These are phyloP conservation scores for Colletotrichum sidae DNA, from an alignment of 2,329 filamentous ascomycete species.

Conservation along the genomic window DNA sequence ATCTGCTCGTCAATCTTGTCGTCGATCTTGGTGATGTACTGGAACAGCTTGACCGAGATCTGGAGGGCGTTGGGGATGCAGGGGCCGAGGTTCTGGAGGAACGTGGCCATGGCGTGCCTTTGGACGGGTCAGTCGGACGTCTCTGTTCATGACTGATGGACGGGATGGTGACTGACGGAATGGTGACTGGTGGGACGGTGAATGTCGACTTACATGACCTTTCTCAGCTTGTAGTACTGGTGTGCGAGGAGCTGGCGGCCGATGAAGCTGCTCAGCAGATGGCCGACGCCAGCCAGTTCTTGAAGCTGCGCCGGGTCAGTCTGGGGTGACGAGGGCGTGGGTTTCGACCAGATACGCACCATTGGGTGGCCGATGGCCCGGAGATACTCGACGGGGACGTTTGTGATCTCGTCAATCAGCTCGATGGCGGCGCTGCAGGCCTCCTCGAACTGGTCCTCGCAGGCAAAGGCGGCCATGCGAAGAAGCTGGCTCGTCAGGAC, in stretches of 20 bases:
- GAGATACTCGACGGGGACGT: constrained; percentile 35
- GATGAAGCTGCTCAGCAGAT: constrained; percentile 38
- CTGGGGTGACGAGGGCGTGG: no score
- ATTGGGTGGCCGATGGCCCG: constrained; percentile 37
- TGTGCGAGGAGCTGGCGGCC: constrained; percentile 29
- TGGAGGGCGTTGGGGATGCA: constrained; percentile 35
- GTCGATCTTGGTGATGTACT: constrained; percentile 36
- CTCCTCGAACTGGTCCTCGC: constrained; percentile 35
- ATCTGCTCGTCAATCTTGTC: constrained; percentile 18
- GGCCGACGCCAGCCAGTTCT: constrained; percentile 37
- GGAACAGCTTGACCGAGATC: constrained; percentile 29
- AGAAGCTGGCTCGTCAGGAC: constrained; percentile 9
- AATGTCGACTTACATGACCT: constrained; percentile 24
- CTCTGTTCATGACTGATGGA: not conserved
- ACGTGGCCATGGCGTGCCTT: constrained; percentile 33
- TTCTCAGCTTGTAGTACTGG: constrained; percentile 35
- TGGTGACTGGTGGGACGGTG: not conserved
- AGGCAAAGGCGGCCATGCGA: constrained; percentile 36
- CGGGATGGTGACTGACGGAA: not conserved
- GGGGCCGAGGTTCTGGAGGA: constrained; percentile 34
- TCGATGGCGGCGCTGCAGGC: constrained; percentile 34
- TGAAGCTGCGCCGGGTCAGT: constrained; percentile 29
- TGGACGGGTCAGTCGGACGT: not conserved
- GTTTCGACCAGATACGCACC: constrained; percentile 9
- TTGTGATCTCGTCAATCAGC: constrained; percentile 34